These are phyloP conservation scores for Vitis hybrid DNA, from an alignment of 177 flowering plant genomes.

Conservation along the genomic window DNA sequence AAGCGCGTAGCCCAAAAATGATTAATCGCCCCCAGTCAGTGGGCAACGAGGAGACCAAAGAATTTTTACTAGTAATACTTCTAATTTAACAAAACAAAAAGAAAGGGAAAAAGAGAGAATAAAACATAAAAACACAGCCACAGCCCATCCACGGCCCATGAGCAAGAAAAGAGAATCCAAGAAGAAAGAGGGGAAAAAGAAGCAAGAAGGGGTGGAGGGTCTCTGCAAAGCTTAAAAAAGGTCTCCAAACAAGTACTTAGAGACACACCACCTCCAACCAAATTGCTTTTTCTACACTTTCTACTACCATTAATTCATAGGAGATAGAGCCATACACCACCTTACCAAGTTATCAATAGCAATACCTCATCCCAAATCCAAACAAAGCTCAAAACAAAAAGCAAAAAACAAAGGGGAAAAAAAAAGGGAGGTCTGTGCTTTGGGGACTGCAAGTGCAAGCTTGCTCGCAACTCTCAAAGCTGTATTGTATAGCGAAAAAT, in stretches of 20 bases:
- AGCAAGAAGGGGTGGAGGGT: not conserved
- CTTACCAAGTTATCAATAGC: slow-evolving; percentile 14
- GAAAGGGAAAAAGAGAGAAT: not conserved
- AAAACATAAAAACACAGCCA: not conserved
- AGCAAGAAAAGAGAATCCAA: slow-evolving; percentile 25
- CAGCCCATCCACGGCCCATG: slow-evolving; percentile 16
- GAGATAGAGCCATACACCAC: slow-evolving; percentile 26
- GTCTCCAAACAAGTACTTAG: slow-evolving; percentile 20
- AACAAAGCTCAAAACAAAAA: slow-evolving; percentile 27
- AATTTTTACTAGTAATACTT: too few relatives aligned
- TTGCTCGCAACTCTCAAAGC: slow-evolving; percentile 39
- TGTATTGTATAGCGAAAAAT: slow-evolving; percentile 13
- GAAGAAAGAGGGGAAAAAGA: slow-evolving; percentile 7
- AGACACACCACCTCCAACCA: slow-evolving; percentile 32
- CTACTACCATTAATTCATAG: slow-evolving; percentile 11
- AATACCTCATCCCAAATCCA: slow-evolving; percentile 13
- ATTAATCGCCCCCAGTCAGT: too few relatives aligned
- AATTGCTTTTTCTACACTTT: slow-evolving; percentile 25
- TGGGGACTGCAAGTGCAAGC: slow-evolving; percentile 47
- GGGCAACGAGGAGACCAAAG: too few relatives aligned
- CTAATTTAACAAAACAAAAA: slow-evolving; percentile 1
- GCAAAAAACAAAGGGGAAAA: slow-evolving; percentile 9
- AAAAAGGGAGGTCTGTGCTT: slow-evolving; percentile 24
- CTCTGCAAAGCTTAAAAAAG: slow-evolving; percentile 4
- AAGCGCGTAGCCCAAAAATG: too few relatives aligned